These are phyloP conservation scores for Candida andamanensis DNA, from an alignment of 805 yeast genomes.

Conservation along the genomic window DNA sequence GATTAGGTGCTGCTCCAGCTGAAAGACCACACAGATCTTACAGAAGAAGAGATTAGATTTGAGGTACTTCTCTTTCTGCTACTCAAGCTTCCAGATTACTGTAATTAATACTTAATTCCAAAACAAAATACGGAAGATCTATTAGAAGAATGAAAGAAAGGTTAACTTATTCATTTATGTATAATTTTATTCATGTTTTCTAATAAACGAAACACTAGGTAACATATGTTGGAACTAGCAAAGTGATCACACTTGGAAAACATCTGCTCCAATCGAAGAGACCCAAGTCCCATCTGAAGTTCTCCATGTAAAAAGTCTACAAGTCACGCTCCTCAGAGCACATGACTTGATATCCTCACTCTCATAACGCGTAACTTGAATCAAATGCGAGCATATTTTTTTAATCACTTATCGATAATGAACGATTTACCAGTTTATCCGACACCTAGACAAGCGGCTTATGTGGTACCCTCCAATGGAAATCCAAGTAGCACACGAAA, in stretches of 20 bases:
- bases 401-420: too few species aligned
- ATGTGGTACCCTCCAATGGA: conserved; percentile 17
- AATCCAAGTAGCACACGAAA: conserved; percentile 6
- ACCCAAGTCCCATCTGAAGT: too few species aligned
- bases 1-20: conserved; percentile 92
- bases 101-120: conserved; percentile 5
- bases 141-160: conserved; percentile 6
- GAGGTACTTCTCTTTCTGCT: too few species aligned
- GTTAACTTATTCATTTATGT: conserved; percentile 6
- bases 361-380: too few species aligned
- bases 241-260: too few species aligned
- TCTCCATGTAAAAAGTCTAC: too few species aligned
- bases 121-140: conserved; percentile 1
- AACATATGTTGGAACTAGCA: too few species aligned
- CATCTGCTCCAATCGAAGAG: too few species aligned
- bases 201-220: conserved; percentile 14
- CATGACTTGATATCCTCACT: too few species aligned
- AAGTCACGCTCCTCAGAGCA: too few species aligned
- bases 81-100: too few species aligned
- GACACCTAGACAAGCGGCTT: conserved; percentile 41
- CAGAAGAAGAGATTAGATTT: conserved; percentile 35
- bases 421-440: conserved; percentile 42
- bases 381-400: too few species aligned
- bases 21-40: conserved; percentile 55
- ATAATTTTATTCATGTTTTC: conserved; percentile 13